Evolutionary conservation across 2,329 filamentous ascomycete species (phyloP).

Genomic region (Fusarium poae): DNA sequence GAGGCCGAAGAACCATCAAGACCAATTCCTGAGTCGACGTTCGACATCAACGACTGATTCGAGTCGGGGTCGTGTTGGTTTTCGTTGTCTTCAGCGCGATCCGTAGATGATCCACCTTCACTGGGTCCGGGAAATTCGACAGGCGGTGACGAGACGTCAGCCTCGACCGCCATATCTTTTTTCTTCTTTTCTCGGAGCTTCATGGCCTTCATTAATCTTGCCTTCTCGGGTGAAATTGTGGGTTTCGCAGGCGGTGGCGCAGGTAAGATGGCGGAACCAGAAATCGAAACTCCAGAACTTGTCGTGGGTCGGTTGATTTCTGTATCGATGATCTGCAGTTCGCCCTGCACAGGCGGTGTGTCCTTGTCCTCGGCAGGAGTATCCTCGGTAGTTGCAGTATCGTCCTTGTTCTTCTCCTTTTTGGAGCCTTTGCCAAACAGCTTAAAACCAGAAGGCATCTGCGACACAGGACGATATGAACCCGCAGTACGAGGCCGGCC

Average conservation of each 20-base stretch:
- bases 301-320: constrained; percentile 56
- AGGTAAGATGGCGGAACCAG: constrained; percentile 54
- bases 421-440: constrained; percentile 71
- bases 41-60: constrained; percentile 54
- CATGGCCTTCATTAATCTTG: constrained; percentile 92
- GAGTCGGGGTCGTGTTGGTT: constrained; percentile 39
- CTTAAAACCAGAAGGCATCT: constrained; percentile 85
- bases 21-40: constrained; percentile 68
- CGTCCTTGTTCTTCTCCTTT: constrained; percentile 56
- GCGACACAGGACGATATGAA: constrained; percentile 78
- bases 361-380: constrained; percentile 55
- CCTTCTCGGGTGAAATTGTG: constrained; percentile 87
- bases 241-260: constrained; percentile 60
- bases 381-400: constrained; percentile 51
- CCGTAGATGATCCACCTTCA: constrained; percentile 41
- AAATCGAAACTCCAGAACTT: constrained; percentile 61
- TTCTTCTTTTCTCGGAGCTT: constrained; percentile 87
- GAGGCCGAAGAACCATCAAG: constrained; percentile 61
- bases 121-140: constrained; percentile 36
- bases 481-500: constrained; percentile 72
- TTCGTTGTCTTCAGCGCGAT: constrained; percentile 44
- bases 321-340: constrained; percentile 41
- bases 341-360: constrained; percentile 54
- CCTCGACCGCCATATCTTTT: constrained; percentile 50
- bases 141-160: constrained; percentile 37